Percentiles rank a stretch among this genome's conserved stretches.
These are phyloP conservation scores for Peniophora sp. DNA, from an alignment of 1,284 basidiomycete species.

Conservation along the genomic window DNA sequence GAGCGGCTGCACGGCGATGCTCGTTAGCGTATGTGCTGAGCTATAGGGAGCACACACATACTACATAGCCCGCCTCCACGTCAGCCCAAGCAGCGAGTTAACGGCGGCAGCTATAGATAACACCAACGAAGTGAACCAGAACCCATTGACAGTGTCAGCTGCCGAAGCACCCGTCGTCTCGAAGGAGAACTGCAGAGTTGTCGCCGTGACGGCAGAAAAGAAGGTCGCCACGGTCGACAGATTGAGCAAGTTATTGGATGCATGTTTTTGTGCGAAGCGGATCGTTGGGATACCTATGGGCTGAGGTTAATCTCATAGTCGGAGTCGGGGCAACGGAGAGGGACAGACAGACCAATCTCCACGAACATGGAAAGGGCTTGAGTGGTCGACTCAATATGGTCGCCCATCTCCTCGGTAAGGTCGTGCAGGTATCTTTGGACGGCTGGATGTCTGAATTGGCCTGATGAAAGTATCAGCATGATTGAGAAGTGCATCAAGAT, in stretches of 20 bases:
- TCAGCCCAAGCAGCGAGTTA: conserved; percentile 63
- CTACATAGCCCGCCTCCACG: conserved; percentile 78
- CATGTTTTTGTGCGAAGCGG: conserved; percentile 66
- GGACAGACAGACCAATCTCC: conserved; percentile 53
- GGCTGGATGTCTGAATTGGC: conserved; percentile 61
- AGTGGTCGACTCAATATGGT: conserved; percentile 61
- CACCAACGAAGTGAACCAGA: conserved; percentile 70
- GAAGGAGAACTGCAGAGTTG: conserved; percentile 62
- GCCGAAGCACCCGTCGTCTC: conserved; percentile 23
- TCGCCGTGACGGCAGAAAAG: conserved; percentile 70
- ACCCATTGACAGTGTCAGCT: conserved; percentile 51
- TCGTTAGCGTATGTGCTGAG: conserved; percentile 2
- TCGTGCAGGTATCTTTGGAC: conserved; percentile 70
- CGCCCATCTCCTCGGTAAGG: conserved; percentile 57
- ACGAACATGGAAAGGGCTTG: conserved; percentile 60
- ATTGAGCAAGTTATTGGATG: conserved; percentile 59
- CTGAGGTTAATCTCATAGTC: conserved; percentile 4
- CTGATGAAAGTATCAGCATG: conserved; percentile 21
- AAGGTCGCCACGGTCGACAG: conserved; percentile 71
- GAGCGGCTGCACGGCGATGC: conserved; percentile 34
- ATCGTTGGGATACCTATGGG: conserved; percentile 61
- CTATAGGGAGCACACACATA: conserved; percentile 32
- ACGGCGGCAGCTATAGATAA: conserved; percentile 73
- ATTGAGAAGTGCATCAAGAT: no score
- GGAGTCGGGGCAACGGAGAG: conserved; percentile 1